Conservation (phyloP, 106 monocot species). For the Acanthochlamys bracteata region DNA sequence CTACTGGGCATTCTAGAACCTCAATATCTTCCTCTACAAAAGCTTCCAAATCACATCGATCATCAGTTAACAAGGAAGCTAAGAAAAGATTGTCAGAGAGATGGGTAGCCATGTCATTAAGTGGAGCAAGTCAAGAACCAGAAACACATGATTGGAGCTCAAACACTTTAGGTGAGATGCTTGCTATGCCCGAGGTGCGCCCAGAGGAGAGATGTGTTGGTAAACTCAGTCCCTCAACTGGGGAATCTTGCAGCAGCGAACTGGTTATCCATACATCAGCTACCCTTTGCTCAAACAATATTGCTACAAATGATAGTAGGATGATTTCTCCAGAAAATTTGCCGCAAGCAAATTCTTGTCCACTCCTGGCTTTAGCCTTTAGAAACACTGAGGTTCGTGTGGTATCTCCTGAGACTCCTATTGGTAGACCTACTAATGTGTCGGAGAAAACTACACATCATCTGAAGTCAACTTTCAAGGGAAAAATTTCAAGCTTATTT, state of each 20-base stretch:
- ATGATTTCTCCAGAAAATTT: constrained; percentile 13
- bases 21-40: constrained; percentile 26
- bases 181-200: constrained; percentile 21
- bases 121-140: constrained; percentile 20
- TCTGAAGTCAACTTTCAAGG: constrained; percentile 30
- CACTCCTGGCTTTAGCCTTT: constrained; percentile 22
- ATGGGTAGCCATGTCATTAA: constrained; percentile 33
- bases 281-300: constrained; percentile 6
- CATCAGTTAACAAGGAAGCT: constrained; percentile 52
- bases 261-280: constrained; percentile 7
- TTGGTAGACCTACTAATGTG: constrained; percentile 14
- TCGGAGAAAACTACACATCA: constrained; percentile 13
- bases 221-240: constrained; percentile 3
- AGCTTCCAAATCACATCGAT: constrained; percentile 28
- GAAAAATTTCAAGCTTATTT: constrained; percentile 46
- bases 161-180: constrained; percentile 57
- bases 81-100: constrained; percentile 65
- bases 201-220: constrained; percentile 14
- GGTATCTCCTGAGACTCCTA: constrained; percentile 3
- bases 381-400: constrained; percentile 3
- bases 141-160: constrained; percentile 26
- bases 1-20: constrained; percentile 23
- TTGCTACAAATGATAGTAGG: background rate
- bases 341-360: constrained; percentile 39
- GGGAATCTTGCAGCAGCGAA: constrained; percentile 16